Percentiles rank a stretch among this genome's conserved stretches.
phyloP scores from a whole-genome alignment of 805 yeast genomes.

The Pichia deserticola region DNA sequence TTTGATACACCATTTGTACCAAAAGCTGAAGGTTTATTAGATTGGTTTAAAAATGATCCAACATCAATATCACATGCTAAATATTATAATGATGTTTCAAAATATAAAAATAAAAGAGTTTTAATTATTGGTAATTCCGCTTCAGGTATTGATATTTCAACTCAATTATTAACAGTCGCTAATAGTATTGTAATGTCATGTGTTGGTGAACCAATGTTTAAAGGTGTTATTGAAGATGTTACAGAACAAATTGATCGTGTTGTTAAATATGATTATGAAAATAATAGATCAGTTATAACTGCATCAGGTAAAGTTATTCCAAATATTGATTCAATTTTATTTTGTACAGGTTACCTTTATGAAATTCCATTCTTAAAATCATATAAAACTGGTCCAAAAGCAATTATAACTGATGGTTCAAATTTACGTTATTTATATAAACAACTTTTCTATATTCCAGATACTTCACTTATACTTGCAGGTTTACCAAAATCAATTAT shows the following conservation, averaged over 20 bases:
- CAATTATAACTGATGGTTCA: constrained; percentile 28
- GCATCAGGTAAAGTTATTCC: constrained; percentile 39
- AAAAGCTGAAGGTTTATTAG: constrained; percentile 32
- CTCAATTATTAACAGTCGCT: constrained; percentile 26
- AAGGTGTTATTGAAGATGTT: constrained; percentile 20
- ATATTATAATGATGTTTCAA: constrained; percentile 29
- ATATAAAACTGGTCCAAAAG: constrained; percentile 21
- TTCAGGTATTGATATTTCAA: constrained; percentile 57
- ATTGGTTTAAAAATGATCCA: constrained; percentile 27
- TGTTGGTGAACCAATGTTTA: constrained; percentile 24
- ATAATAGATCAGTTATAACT: constrained; percentile 33
- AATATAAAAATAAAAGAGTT: constrained; percentile 31
- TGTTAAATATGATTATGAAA: constrained; percentile 19
- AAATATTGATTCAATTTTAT: constrained; percentile 51
- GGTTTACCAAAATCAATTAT: constrained; percentile 40
- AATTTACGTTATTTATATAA: constrained; percentile 35
- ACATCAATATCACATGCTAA: constrained; percentile 37
- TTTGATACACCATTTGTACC: constrained; percentile 42
- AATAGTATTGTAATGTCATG: constrained; percentile 25
- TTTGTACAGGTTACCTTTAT: constrained; percentile 71
- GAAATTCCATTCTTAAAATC: constrained; percentile 53
- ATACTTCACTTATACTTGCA: constrained; percentile 36
- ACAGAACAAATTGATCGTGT: constrained; percentile 23
- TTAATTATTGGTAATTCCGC: constrained; percentile 44
- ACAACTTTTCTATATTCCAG: constrained; percentile 39